phyloP scores from a whole-genome alignment of 495 filamentous ascomycete species.

The Wilcoxina mikolae region DNA sequence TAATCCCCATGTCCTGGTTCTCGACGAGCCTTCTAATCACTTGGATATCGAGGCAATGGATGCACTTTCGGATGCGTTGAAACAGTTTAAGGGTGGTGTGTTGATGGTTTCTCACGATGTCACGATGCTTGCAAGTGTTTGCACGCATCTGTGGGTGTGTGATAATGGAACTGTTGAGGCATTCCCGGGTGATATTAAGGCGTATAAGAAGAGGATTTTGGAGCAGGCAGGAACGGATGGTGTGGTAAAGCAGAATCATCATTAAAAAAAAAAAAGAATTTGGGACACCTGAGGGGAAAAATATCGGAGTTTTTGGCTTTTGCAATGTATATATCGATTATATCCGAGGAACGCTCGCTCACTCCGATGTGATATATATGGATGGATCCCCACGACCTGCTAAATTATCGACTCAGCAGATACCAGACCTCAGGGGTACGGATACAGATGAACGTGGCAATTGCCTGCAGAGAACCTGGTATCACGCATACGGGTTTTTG shows the following conservation, averaged over 20 bases:
- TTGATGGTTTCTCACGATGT: conserved; percentile 99
- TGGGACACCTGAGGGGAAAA: too few relatives aligned
- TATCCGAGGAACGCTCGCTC: too few relatives aligned
- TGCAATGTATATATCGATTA: too few relatives aligned
- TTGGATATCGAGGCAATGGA: conserved; percentile 99
- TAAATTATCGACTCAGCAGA: too few relatives aligned
- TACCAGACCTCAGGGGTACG: too few relatives aligned
- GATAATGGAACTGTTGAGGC: conserved; percentile 91
- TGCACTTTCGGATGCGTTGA: conserved; percentile 67
- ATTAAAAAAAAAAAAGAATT: too few relatives aligned
- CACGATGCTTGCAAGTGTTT: conserved; percentile 94
- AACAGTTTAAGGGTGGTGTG: conserved; percentile 81
- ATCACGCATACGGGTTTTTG: too few relatives aligned
- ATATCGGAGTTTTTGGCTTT: too few relatives aligned
- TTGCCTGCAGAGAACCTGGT: too few relatives aligned
- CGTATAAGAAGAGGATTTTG: conserved; percentile 92
- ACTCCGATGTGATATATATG: too few relatives aligned
- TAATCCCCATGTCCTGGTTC: conserved; percentile 92
- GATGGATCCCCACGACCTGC: too few relatives aligned
- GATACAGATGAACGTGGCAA: too few relatives aligned
- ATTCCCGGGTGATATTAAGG: conserved; percentile 87
- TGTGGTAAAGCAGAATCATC: conserved; percentile 44
- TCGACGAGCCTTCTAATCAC: conserved; percentile 97
- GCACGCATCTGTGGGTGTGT: conserved; percentile 89
- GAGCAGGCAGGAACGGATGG: conserved; percentile 79